Conservation (phyloP, 345 rosid species). For the Bruguiera gymnorhiza region DNA sequence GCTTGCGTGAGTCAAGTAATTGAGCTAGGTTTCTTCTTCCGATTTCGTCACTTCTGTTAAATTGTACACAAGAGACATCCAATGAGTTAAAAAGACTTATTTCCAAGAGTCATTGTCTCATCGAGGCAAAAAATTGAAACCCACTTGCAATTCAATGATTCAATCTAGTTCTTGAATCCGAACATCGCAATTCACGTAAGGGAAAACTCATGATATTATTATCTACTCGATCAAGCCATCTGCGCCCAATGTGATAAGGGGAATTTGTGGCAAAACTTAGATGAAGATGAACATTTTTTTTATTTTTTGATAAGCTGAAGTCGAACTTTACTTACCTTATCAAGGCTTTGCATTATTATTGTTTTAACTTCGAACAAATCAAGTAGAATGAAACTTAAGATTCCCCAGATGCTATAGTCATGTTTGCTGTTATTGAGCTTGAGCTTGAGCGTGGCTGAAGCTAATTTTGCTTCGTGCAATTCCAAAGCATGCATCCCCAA, state of each 20-base stretch:
- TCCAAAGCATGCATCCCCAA: no score
- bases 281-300: background rate
- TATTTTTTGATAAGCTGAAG: no score
- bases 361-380: no score
- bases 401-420: no score
- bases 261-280: background rate
- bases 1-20: slow-evolving; percentile 46
- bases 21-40: slow-evolving; percentile 7
- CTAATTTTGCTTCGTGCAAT: no score
- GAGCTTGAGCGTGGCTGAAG: no score
- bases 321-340: no score
- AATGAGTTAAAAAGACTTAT: slow-evolving; percentile 6
- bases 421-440: no score
- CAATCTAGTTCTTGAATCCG: background rate
- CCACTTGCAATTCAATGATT: slow-evolving; percentile 2
- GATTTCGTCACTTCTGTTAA: slow-evolving; percentile 13
- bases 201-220: background rate
- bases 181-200: background rate
- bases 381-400: no score
- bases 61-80: slow-evolving; percentile 41
- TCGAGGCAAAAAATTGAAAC: slow-evolving; percentile 25
- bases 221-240: slow-evolving; percentile 10
- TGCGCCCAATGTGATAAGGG: background rate
- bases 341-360: no score
- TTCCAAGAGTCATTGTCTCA: slow-evolving; percentile 21